phyloP scores from a whole-genome alignment of 2,329 filamentous ascomycete species.

The Xylaria arbuscula region DNA sequence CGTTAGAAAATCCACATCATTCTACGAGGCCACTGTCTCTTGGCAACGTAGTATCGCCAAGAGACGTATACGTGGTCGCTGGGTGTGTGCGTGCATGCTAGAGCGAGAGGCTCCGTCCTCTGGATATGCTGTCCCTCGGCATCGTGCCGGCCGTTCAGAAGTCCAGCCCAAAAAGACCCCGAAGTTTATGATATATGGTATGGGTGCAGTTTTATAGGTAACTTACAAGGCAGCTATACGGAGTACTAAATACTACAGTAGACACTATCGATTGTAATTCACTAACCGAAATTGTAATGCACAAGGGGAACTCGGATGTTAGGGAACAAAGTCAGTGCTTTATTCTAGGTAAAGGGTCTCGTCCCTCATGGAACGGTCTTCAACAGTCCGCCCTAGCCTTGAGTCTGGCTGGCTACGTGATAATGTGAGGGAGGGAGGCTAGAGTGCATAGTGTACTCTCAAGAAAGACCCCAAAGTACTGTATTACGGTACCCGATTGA shows the following conservation, averaged over 20 bases:
- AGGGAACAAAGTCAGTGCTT: constrained; percentile 12
- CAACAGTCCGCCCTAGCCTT: background rate
- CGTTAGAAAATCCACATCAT: background rate
- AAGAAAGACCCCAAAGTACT: background rate
- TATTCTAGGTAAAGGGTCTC: background rate
- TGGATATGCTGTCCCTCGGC: background rate
- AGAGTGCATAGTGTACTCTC: background rate
- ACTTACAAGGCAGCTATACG: background rate
- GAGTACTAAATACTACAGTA: too few relatives aligned
- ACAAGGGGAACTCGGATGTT: constrained; percentile 11
- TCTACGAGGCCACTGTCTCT: constrained; percentile 5
- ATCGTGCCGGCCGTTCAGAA: constrained; percentile 3
- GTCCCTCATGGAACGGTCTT: background rate
- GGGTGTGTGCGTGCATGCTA: background rate
- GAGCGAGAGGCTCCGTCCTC: background rate
- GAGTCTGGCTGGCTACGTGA: background rate
- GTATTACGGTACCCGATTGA: background rate
- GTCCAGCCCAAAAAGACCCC: background rate
- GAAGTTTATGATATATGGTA: constrained; percentile 4
- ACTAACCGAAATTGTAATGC: constrained; percentile 6
- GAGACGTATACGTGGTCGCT: background rate
- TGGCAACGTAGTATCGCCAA: constrained; percentile 21
- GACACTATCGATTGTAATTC: background rate
- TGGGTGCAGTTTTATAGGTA: constrained; percentile 13
- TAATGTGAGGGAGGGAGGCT: constrained; percentile 1